Percentiles rank a stretch among this genome's conserved stretches.
phyloP scores from a whole-genome alignment of 768 basidiomycete species.

The Tylopilus balloui region DNA sequence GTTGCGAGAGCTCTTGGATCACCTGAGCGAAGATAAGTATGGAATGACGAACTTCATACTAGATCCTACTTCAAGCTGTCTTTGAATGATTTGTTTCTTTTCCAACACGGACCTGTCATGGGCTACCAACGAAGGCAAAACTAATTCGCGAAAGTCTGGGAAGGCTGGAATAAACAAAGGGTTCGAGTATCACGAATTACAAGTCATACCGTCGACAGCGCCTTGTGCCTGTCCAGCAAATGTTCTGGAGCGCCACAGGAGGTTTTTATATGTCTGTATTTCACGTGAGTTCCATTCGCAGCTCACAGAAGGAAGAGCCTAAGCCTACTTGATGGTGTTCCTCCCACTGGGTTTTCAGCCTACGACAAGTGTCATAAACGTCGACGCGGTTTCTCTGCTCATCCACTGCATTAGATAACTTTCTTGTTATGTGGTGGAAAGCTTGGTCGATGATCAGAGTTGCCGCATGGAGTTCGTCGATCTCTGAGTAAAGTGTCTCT shows the following conservation, averaged over 20 bases:
- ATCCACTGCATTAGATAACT: constrained; percentile 3
- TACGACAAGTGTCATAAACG: constrained; percentile 10
- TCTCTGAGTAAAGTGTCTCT: constrained; percentile 13
- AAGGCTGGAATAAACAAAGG: background rate
- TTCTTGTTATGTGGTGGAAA: constrained; percentile 12
- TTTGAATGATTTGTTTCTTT: constrained; percentile 15
- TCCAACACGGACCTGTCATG: background rate
- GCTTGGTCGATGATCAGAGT: constrained; percentile 18
- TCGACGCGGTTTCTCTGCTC: constrained; percentile 8
- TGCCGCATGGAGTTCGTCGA: constrained; percentile 14
- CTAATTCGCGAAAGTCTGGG: constrained; percentile 16
- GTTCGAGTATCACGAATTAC: too few relatives aligned
- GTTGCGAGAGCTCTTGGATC: constrained; percentile 12
- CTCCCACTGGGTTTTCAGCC: constrained; percentile 13
- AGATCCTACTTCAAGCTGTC: constrained; percentile 11
- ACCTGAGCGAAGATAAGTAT: constrained; percentile 6
- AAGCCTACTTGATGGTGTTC: constrained; percentile 13
- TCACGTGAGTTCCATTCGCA: background rate
- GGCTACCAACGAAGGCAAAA: constrained; percentile 14
- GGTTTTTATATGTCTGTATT: constrained; percentile 12
- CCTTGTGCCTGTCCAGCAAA: constrained; percentile 19
- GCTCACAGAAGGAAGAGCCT: background rate
- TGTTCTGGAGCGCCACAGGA: constrained; percentile 19
- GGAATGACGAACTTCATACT: background rate
- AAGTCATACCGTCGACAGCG: constrained; percentile 13